phyloP scores from a whole-genome alignment of 2,329 filamentous ascomycete species.

The Alternaria incomplexa region DNA sequence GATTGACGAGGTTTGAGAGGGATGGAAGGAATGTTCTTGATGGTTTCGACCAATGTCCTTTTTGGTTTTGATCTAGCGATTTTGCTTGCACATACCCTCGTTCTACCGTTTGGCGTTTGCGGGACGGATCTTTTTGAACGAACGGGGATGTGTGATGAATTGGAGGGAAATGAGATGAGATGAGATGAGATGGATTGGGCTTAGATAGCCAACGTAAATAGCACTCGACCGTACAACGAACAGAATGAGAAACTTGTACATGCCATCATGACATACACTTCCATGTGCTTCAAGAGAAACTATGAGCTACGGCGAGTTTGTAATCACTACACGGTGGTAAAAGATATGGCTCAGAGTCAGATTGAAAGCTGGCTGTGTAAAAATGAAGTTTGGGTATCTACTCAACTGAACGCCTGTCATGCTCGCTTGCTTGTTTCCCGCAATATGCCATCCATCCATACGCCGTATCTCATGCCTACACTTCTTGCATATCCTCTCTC shows the following conservation, averaged over 20 bases:
- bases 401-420: conserved; percentile 19
- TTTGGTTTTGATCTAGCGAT: neutral
- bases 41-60: neutral
- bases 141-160: neutral
- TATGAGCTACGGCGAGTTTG: neutral
- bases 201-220: neutral
- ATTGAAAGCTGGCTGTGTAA: too few relatives aligned
- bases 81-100: conserved; percentile 6
- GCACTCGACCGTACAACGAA: neutral
- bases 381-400: conserved; percentile 24
- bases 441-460: neutral
- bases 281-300: neutral
- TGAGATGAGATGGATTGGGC: neutral
- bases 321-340: too few relatives aligned
- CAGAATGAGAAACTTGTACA: neutral
- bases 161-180: neutral
- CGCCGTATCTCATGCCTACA: conserved; percentile 3
- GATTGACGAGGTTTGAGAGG: neutral
- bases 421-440: neutral
- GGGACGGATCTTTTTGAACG: too few relatives aligned
- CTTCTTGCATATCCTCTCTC: neutral
- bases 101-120: neutral
- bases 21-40: neutral
- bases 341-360: too few relatives aligned
- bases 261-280: neutral